Evolutionary conservation across 495 filamentous ascomycete genomes (phyloP), one percentile per base, ranked within the genome.

Genomic region (Articulospora tetracladia): DNA sequence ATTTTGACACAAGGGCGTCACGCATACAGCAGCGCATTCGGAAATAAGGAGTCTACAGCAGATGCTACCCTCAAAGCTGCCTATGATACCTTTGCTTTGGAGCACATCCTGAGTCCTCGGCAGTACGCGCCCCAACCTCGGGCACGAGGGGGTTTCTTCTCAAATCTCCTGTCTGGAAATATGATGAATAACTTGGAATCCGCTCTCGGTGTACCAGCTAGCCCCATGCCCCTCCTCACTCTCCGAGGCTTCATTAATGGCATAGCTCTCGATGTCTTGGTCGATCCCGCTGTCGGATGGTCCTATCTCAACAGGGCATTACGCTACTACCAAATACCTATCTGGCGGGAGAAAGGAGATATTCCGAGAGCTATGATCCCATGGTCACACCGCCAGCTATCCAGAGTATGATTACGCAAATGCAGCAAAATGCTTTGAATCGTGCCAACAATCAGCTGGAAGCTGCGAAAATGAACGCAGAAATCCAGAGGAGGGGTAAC

Each of bases 291-390:
- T 1, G 23, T 12, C 7, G 56, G 36, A 28, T 58, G 56, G 41
- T 3, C 22, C 6, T 25, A 50, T 49, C 20, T 59, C 17, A 59
- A 59, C 25, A 15, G 27, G 11, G 27, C 27, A 17, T 24, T 52
- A 20, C 27, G 48, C 20, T 59, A 49, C 47, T 59, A 59, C 24
- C 46, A 59, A 26, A 26, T 57, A 2, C 23, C 32, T 11, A 41
- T 52, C 10, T 59, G 57, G 57, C 44, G 27, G 13, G 46, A 34
- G 27, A 52, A 30, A 23, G 57, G 57, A 4, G 46, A 59, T 26
- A 59, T 59, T 41, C 57, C 57, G 1, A 34, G 57, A 19, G 17
- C 2, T 4, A 30, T 26, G 50, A 15, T 53, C 2, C 50, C 50
- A 12, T 44, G 39, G 39, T 44, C 15, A 44, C 39, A 17, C 39